Evolutionary conservation across 768 basidiomycete species (phyloP), one percentile per base, ranked within the genome.

Genomic region (Hygrophorus russula): DNA sequence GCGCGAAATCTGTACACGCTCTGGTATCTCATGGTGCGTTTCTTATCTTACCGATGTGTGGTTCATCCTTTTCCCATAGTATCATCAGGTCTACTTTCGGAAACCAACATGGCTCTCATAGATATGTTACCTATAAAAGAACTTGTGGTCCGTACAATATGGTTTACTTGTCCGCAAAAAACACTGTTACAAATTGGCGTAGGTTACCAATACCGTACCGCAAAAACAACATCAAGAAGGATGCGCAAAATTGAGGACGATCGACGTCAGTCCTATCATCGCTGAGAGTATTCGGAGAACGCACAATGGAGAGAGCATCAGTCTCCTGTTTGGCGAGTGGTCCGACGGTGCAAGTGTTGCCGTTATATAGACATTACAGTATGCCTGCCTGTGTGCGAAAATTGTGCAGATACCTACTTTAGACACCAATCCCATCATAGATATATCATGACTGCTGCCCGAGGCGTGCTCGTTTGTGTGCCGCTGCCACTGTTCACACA

Each of bases 141-240:
- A 57, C 76, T 99, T 46, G 87, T 99, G 60, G 90, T 90, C 58
- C 36, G 84, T 66, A 31, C 27, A 11, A 18, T 29, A 11, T n/a
- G 10, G 5, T 24, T 38, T 36, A n/a, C 18, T 31, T 15, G 29
- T 18, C 18, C 30, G 43, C 12, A 29, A 24, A 31, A 29, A 24
- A 31, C 29, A 31, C 46, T 47, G 29, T 37, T 30, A 14, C 39
- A 41, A 20, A 18, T 36, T 11, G 15, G 20, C 32, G 11, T 53
- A 90, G 81, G 91, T 97, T 30, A 96, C 96, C 38, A 99, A 99
- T 64, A 89, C 93, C 11, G 81, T 94, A 46, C 91, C 91, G 13
- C 92, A 96, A 69, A 71, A 58, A 38, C 69, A 79, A 42, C 81
- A 91, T 51, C 67, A 74, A 52, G 62, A 53, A 2, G 56, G 59